phyloP scores from a whole-genome alignment of 768 basidiomycete species.

The Russula emetica region DNA sequence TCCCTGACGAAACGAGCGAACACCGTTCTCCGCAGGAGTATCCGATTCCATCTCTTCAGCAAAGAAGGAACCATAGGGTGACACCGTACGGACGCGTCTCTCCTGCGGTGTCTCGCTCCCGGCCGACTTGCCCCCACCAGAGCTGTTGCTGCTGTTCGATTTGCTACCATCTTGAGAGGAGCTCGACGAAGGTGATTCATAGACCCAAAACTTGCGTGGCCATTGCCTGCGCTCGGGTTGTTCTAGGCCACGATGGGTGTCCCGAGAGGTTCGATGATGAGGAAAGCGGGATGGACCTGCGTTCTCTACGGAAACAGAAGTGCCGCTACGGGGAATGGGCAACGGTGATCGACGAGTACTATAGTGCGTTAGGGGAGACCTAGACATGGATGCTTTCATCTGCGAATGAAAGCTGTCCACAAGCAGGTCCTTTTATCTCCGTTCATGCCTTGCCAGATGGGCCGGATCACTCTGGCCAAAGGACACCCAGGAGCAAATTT shows the following conservation, averaged over 20 bases:
- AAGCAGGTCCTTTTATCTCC: background rate
- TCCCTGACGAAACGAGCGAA: background rate
- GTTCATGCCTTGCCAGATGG: background rate
- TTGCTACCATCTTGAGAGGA: conserved; percentile 11
- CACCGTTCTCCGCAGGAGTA: background rate
- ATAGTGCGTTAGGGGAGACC: background rate
- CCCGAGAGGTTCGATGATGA: background rate
- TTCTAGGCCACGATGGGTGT: background rate
- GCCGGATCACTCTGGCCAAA: background rate
- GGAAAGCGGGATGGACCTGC: background rate
- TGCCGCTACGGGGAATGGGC: background rate
- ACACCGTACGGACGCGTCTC: background rate
- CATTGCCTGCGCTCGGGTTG: background rate
- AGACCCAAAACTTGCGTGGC: conserved; percentile 9
- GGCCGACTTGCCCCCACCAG: background rate
- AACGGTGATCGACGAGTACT: background rate
- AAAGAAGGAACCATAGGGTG: conserved; percentile 23
- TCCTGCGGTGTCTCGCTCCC: conserved; percentile 3
- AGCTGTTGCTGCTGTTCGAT: conserved; percentile 8
- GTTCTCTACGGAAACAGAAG: background rate
- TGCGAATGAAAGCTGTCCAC: background rate
- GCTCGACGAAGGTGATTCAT: conserved; percentile 1
- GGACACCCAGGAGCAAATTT: background rate
- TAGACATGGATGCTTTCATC: background rate
- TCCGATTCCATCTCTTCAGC: conserved; percentile 21